A percentile compares a stretch with the other conserved stretches of the same genome.
Evolutionary conservation across 768 basidiomycete species (phyloP).

Genomic region (Gloeostereum incarnatum): DNA sequence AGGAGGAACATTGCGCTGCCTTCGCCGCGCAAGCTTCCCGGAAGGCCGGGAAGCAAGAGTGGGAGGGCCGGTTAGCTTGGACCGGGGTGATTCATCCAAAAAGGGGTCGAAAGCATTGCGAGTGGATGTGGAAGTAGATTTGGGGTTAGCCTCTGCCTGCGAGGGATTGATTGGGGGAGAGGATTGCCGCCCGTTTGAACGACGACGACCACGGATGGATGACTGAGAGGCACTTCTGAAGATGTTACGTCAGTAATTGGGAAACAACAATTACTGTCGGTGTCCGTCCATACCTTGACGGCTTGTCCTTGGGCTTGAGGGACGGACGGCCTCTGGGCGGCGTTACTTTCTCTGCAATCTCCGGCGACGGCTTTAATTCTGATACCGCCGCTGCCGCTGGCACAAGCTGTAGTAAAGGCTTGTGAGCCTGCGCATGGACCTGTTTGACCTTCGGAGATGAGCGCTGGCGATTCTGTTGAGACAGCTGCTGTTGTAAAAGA

Average conservation of each 20-base stretch:
- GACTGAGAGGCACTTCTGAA: constrained; percentile 37
- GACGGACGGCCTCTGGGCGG: constrained; percentile 21
- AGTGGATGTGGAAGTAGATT: constrained; percentile 29
- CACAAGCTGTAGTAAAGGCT: constrained; percentile 19
- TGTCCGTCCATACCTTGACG: constrained; percentile 38
- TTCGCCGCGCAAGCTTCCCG: constrained; percentile 52
- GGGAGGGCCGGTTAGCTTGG: constrained; percentile 16
- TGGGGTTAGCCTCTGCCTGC: constrained; percentile 54
- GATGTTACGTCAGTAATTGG: constrained; percentile 3
- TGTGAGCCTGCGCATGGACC: constrained; percentile 18
- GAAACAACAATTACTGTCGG: constrained; percentile 4
- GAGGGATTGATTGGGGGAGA: constrained; percentile 52
- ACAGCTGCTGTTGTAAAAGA: constrained; percentile 23
- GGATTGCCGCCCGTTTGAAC: constrained; percentile 49
- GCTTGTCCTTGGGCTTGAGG: constrained; percentile 33
- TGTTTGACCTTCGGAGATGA: constrained; percentile 24
- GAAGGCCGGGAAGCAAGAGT: constrained; percentile 36
- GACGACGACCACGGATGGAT: constrained; percentile 34
- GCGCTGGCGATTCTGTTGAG: constrained; percentile 22
- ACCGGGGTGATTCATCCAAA: constrained; percentile 18
- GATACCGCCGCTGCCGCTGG: constrained; percentile 14
- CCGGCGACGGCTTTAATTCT: constrained; percentile 22
- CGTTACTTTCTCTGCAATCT: constrained; percentile 19
- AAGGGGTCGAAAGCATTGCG: constrained; percentile 43
- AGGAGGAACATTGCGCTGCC: constrained; percentile 25